Evolutionary conservation across 768 basidiomycete species (phyloP), one percentile per base, ranked within the genome.

Genomic region (Rhodotorula paludigena): DNA sequence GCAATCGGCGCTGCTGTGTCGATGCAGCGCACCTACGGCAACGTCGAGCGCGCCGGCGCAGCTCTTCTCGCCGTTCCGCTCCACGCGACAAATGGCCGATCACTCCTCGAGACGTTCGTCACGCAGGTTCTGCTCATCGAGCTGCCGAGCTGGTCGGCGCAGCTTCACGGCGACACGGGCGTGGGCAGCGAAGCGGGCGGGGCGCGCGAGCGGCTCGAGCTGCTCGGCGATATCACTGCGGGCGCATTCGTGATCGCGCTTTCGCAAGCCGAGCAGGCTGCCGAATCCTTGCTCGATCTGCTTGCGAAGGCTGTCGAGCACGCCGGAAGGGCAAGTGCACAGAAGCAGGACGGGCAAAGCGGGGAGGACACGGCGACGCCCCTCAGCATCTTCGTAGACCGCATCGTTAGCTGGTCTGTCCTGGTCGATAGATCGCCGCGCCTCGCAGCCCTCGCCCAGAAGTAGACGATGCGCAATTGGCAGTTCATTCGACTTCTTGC

Each of bases 21-120:
- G 3, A 2, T 3, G 21, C 49, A 12, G 47, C 55, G 32, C 33
- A 32, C 28, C 38, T 39, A 0, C 52, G 5, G 6, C 45, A 28
- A 21, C 52, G 23, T 56, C 59, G 59, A 66, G 39, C 58, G 65
- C 25, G 44, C 39, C 20, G 59, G 53, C 35, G 21, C 53, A 1
- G 28, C 28, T 15, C 0, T 49, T 18, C 28, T 66, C 59, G 58
- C 36, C 47, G n/a, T 48, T 15, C n/a, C 47, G 47, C 42, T n/a
- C 45, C 25, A 9, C 45, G 45, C 45, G 18, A 44, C 42, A 1
- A 41, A 52, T 20, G n/a, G 35, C 7, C 25, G 14, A 1, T 3
- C 53, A 0, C 53, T 63, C 25, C 45, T 63, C 35, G 21, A 25
- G 18, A 9, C 33, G 1, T 45, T 63, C 45, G 35, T 63, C 44